Conservation (phyloP, 2,329 filamentous ascomycete genomes). For the Plenodomus lindquistii region DNA sequence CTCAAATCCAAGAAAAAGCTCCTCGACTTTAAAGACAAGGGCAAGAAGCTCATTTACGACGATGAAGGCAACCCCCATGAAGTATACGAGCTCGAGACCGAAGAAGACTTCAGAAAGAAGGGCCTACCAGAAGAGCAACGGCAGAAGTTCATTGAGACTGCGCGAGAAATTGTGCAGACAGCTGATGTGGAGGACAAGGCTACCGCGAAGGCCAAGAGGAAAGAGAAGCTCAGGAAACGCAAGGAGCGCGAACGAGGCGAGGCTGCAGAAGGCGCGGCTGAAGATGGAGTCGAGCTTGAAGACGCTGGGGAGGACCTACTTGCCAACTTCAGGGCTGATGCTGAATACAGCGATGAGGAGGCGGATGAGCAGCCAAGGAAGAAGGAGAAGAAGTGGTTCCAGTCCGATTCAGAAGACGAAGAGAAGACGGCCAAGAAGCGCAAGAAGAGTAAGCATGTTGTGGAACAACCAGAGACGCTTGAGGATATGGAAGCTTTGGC, state of each 20-base stretch:
- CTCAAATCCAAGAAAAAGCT: slow-evolving; percentile 93
- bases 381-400: slow-evolving; percentile 79
- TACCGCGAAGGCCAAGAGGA: slow-evolving; percentile 74
- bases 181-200: slow-evolving; percentile 85
- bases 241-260: slow-evolving; percentile 67
- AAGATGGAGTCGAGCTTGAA: slow-evolving; percentile 34
- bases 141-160: slow-evolving; percentile 74
- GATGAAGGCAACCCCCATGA: slow-evolving; percentile 86
- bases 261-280: slow-evolving; percentile 27
- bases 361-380: slow-evolving; percentile 56
- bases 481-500: slow-evolving; percentile 80
- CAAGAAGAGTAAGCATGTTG: slow-evolving; percentile 61
- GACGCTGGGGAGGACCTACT: slow-evolving; percentile 45
- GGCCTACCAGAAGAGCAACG: slow-evolving; percentile 79
- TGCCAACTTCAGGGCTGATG: slow-evolving; percentile 50
- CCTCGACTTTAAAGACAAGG: slow-evolving; percentile 84
- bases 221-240: slow-evolving; percentile 74
- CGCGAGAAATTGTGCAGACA: slow-evolving; percentile 69
- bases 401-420: slow-evolving; percentile 64
- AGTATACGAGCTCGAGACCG: slow-evolving; percentile 85
- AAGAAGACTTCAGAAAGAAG: slow-evolving; percentile 75
- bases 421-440: slow-evolving; percentile 44
- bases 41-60: slow-evolving; percentile 86
- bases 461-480: slow-evolving; percentile 74
- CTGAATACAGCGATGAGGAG: slow-evolving; percentile 44